phyloP scores from a whole-genome alignment of 768 basidiomycete species.

The Ephemerocybe angulata region DNA sequence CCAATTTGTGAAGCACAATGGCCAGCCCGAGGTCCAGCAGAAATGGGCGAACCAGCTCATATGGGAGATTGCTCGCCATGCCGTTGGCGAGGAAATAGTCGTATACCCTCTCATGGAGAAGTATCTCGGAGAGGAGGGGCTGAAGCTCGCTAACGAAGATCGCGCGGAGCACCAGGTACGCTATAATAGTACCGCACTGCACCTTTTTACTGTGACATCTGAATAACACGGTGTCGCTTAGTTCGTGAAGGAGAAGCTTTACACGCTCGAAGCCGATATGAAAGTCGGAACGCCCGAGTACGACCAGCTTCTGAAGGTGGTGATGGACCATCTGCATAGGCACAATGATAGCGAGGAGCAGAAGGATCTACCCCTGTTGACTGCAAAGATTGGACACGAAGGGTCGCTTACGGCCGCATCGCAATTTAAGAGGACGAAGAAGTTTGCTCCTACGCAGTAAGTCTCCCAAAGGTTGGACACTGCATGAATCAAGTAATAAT shows the following conservation, averaged over 20 bases:
- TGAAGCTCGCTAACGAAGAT: constrained; percentile 41
- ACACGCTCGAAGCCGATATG: constrained; percentile 45
- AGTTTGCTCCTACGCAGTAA: constrained; percentile 58
- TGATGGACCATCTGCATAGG: constrained; percentile 46
- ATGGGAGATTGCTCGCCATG: constrained; percentile 51
- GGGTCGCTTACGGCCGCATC: constrained; percentile 42
- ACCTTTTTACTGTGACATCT: background rate
- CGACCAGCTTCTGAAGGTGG: constrained; percentile 35
- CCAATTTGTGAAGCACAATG: constrained; percentile 31
- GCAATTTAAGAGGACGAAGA: constrained; percentile 54
- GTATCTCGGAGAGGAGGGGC: constrained; percentile 41
- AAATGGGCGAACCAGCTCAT: constrained; percentile 46
- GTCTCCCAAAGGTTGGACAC: constrained; percentile 10
- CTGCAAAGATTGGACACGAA: constrained; percentile 42
- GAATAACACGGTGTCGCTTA: constrained; percentile 4
- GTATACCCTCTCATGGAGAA: constrained; percentile 52
- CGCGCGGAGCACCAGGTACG: constrained; percentile 43
- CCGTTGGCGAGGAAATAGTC: constrained; percentile 50
- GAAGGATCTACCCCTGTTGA: constrained; percentile 53
- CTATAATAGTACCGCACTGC: too few species aligned
- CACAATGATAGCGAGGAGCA: constrained; percentile 59
- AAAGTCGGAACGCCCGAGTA: constrained; percentile 41
- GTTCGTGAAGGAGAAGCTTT: constrained; percentile 37
- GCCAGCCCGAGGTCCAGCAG: constrained; percentile 34
- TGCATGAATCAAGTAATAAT: background rate